Base-by-base conservation (phyloP, 2,329 filamentous ascomycete genomes). In the Cladosporium austrohemisphaericum region DNA sequence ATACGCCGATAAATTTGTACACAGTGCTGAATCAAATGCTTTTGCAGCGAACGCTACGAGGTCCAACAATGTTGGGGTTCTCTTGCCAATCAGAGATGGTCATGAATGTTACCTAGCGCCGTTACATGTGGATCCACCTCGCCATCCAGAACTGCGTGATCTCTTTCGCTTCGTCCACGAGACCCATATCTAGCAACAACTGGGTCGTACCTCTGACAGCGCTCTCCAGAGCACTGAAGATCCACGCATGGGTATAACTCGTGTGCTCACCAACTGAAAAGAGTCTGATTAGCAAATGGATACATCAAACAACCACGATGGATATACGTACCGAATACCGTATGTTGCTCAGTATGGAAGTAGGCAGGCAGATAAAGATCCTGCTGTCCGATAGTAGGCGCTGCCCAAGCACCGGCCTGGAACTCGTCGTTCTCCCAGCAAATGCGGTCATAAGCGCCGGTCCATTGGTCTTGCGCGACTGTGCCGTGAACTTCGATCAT, bases 301-400 rank as follows among this genome's bases (percentile, higher is more conserved):
- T 9, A 28, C 9, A 11, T 20, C 25, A 41, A 29, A 6, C 5
- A 13, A 14, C 2, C n/a, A n/a, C n/a, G n/a, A n/a, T n/a, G n/a
- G 5, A 6, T 28, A 22, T 31, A 47, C 44, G 14, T 31, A 47
- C 44, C 71, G 52, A 86, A 86, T 26, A 87, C 79, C n/a, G 83
- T 81, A 40, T 83, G 79, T 54, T 76, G 76, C 64, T 88, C 80
- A 0, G 83, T 87, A 61, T 82, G 78, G 60, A 84, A 86, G 60
- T 86, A 88, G n/a, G 84, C 80, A 0, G 85, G 84, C 7, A 88
- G 70, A 57, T 84, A 88, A 19, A 87, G 60, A 56, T 84, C 76
- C 60, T 88, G 84, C 68, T 87, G 82, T 0, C 83, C 83, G 0
- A 81, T 70, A 0, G 72, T 66, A 1, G 84, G 59, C 7, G 45